These are phyloP conservation scores for Antitrichia curtipendula DNA, from an alignment of 225 moss, liverwort and hornwort species.

Conservation along the genomic window DNA sequence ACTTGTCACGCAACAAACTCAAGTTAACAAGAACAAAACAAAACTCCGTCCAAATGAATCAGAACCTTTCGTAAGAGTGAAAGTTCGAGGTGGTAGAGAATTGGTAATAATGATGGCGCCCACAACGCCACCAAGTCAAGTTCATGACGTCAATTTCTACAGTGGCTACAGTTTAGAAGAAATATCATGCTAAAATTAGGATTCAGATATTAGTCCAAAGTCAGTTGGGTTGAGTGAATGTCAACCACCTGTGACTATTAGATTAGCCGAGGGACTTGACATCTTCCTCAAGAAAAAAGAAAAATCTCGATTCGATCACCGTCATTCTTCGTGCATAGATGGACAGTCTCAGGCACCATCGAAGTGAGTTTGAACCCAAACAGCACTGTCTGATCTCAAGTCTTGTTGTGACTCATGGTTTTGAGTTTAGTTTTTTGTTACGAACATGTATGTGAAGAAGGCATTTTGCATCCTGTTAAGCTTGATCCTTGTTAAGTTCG, in stretches of 20 bases:
- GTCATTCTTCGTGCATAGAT: not conserved
- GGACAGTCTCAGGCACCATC: not conserved
- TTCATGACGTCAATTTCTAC: not conserved
- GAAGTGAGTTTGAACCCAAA: not conserved
- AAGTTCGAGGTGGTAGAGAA: not conserved
- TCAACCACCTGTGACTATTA: not conserved
- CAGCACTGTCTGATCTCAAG: not conserved
- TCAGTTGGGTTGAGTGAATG: not conserved
- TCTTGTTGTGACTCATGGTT: too few relatives aligned
- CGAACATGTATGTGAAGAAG: too few relatives aligned
- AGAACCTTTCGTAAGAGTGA: too few relatives aligned
- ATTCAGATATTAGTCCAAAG: not conserved
- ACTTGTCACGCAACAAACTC: not conserved
- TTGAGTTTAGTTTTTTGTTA: too few relatives aligned
- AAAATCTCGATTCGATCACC: not conserved
- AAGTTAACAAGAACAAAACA: not conserved
- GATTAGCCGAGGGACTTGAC: not conserved
- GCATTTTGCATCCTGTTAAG: too few relatives aligned
- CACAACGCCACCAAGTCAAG: not conserved
- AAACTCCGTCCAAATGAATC: too few relatives aligned
- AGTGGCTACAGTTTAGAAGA: not conserved
- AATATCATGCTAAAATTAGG: not conserved
- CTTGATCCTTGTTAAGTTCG: too few relatives aligned
- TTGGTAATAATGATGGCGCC: not conserved
- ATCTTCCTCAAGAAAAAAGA: not conserved